A percentile compares a stretch with the other conserved stretches of the same genome.
Conservation (phyloP, 1,284 basidiomycete species). For the Gomphus bonarii region DNA sequence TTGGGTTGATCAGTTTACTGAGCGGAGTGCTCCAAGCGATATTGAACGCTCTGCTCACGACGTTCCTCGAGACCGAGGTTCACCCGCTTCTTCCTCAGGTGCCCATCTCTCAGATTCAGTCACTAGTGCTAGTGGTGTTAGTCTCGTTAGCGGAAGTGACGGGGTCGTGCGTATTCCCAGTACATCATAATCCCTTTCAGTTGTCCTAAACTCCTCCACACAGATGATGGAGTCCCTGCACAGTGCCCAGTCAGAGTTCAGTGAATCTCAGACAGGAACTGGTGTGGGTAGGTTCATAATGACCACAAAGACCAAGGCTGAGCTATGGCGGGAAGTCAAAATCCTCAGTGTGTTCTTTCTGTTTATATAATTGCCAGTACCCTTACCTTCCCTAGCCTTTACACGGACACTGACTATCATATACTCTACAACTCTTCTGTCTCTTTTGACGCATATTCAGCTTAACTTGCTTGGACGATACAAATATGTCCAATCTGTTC, state of each 20-base stretch:
- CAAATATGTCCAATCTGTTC: conserved; percentile 68
- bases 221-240: conserved; percentile 8
- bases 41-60: conserved; percentile 11
- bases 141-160: conserved; percentile 11
- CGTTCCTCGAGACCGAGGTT: conserved; percentile 9
- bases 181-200: neutral
- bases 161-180: conserved; percentile 10
- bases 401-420: conserved; percentile 78
- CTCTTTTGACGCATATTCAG: conserved; percentile 75
- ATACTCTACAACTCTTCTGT: conserved; percentile 73
- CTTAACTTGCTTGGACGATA: conserved; percentile 75
- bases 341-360: conserved; percentile 48
- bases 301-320: conserved; percentile 39
- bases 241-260: conserved; percentile 4
- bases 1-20: conserved; percentile 41
- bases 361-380: neutral
- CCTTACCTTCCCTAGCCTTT: conserved; percentile 43
- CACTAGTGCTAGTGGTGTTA: conserved; percentile 15
- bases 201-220: neutral
- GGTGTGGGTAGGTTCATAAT: neutral
- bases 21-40: conserved; percentile 12
- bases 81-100: conserved; percentile 13
- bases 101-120: conserved; percentile 29
- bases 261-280: neutral
- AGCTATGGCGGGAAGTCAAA: conserved; percentile 80